Conservation (phyloP, 257 asterid genomes). For the Capsicum rhomboideum region DNA sequence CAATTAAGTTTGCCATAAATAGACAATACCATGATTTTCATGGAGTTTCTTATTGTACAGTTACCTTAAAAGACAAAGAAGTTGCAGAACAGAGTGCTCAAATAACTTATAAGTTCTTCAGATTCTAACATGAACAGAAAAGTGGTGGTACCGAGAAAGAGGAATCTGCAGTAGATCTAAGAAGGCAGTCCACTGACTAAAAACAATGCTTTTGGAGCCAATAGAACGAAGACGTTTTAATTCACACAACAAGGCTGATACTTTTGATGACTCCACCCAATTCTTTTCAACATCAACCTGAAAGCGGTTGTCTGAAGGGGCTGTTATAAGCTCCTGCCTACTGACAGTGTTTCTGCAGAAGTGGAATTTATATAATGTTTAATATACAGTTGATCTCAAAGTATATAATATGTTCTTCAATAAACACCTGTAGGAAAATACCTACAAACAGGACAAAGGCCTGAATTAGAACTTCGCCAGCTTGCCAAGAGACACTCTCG, state of each 20-base stretch:
- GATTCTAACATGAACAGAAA: background rate
- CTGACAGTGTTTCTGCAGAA: slow-evolving; percentile 52
- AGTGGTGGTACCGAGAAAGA: slow-evolving; percentile 52
- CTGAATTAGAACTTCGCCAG: slow-evolving; percentile 73
- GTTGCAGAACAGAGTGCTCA: background rate
- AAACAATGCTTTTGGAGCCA: slow-evolving; percentile 84
- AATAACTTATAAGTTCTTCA: background rate
- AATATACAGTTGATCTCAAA: slow-evolving; percentile 5
- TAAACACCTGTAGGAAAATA: slow-evolving; percentile 18
- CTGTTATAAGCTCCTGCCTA: slow-evolving; percentile 89
- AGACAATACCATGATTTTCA: background rate
- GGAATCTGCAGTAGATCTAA: slow-evolving; percentile 90
- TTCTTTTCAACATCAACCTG: slow-evolving; percentile 73
- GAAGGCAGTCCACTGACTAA: slow-evolving; percentile 99
- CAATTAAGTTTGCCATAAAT: background rate
- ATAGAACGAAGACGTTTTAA: slow-evolving; percentile 32
- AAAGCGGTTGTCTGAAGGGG: slow-evolving; percentile 87
- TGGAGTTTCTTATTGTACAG: background rate
- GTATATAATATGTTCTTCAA: background rate
- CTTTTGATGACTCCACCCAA: slow-evolving; percentile 94
- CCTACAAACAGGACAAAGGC: slow-evolving; percentile 99
- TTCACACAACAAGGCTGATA: slow-evolving; percentile 75
- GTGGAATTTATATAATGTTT: slow-evolving; percentile 2
- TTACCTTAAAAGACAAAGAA: background rate
- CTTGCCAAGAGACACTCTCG: slow-evolving; percentile 94